Base-by-base conservation (phyloP, 2,329 filamentous ascomycete species). In the Fusarium secorum region DNA sequence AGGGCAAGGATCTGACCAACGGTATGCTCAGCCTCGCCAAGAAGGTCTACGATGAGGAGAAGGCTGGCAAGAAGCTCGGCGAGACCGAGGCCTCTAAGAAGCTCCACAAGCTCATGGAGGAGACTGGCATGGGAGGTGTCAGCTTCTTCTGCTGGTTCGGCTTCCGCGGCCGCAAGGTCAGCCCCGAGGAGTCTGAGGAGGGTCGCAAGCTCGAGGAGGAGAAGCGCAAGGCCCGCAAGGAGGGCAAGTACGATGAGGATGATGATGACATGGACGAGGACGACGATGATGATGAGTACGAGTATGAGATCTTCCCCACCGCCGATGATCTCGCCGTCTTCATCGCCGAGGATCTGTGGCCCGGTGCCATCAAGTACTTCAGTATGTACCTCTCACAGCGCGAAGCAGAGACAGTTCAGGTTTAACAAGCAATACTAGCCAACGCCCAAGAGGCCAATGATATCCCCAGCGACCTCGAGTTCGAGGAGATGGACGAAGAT, bases 61-160 rank as follows among this genome's bases (percentile, higher is more conserved):
- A 83, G 78, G 83, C 81, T 69, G 80, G 80, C 73, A 83, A 84
- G 77, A 72, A 68, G 64, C 64, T 80, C 72, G 74, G 81, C 60
- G 82, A 84, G 61, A 85, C 83, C 18, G 79, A 83, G 52, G 81
- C 84, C 75, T 84, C 87, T 77, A 84, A 85, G 79, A 79, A 81
- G 45, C 83, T 89, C 61, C 81, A 85, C 75, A 83, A 83, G 74
- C 86, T 87, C 83, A 88, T 87, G 67, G 85, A 89, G 72, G 83
- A 84, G 70, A 90, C 86, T 20, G 87, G 88, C 49, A 86, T 92
- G 68, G 89, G 88, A 48, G 90, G 87, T 10, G 79, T 90, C 54
- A 94, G 91, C 82, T 97, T 98, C 86, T 98, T 98, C 79, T 89
- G 90, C 63, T 96, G 91, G 88, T 98, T 98, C 80, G 93, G 91